phyloP scores from a whole-genome alignment of 1,284 basidiomycete species.

The Porogramme epimiltina region DNA sequence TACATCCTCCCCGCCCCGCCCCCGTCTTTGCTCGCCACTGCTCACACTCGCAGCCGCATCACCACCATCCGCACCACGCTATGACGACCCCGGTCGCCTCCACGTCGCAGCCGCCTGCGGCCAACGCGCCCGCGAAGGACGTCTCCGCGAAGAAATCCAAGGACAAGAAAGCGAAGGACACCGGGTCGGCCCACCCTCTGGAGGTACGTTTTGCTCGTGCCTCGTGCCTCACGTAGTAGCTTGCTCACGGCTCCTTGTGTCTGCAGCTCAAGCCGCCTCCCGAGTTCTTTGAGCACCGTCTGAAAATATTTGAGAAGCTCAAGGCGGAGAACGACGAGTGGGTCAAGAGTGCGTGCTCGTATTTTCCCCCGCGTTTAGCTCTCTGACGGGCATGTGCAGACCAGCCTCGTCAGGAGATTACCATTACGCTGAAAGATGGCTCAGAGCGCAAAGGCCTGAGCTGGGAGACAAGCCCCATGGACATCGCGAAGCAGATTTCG shows the following conservation, averaged over 20 bases:
- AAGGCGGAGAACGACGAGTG: slow-evolving; percentile 87
- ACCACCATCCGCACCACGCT: slow-evolving; percentile 15
- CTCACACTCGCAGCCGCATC: slow-evolving; percentile 2
- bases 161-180: slow-evolving; percentile 45
- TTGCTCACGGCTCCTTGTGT: background rate
- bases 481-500: slow-evolving; percentile 86
- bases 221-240: background rate
- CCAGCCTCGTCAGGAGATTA: slow-evolving; percentile 86
- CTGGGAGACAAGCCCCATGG: slow-evolving; percentile 97
- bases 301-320: slow-evolving; percentile 89
- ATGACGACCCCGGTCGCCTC: slow-evolving; percentile 40
- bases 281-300: slow-evolving; percentile 86
- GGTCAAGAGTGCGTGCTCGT: slow-evolving; percentile 62
- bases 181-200: slow-evolving; percentile 53
- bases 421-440: slow-evolving; percentile 88
- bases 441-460: slow-evolving; percentile 81
- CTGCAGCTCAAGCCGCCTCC: slow-evolving; percentile 80
- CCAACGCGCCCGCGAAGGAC: slow-evolving; percentile 34
- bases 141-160: slow-evolving; percentile 36
- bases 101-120: slow-evolving; percentile 38
- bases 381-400: slow-evolving; percentile 41
- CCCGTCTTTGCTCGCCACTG: background rate
- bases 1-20: slow-evolving; percentile 1
- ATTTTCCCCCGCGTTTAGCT: background rate
- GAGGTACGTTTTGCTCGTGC: slow-evolving; percentile 50